Base-by-base conservation (phyloP, 352 stramenopile species). In the Pythium coloratum region DNA sequence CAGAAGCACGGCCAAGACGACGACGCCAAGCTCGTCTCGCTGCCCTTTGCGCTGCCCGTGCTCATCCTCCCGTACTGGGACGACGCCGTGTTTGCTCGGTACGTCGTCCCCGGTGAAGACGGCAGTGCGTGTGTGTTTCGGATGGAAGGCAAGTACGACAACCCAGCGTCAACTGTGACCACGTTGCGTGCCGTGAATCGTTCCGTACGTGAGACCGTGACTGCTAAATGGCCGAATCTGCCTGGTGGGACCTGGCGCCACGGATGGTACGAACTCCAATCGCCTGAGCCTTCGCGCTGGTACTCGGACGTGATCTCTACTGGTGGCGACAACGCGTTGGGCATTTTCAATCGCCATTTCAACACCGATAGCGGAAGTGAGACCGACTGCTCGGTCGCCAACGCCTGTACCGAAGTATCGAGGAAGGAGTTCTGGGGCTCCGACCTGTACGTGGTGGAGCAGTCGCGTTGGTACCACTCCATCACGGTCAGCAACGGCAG, bases 61-160 rank as follows among this genome's bases (percentile, higher is more conserved):
- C 30, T 83, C 18, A 68, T 86, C 36, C 71, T 82, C 56, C 78
- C 78, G 36, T 83, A 69, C 68, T 80, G 69, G 71, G 76, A 83
- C 57, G 79, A 76, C 36, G 71, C 66, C 5, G 26, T 59, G 0
- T 57, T 70, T 30, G 69, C 70, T 16, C 73, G 73, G 8, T 78
- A 71, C 49, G 69, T 63, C 33, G 50, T 82, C 10, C 78, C 78
- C 8, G 68, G 71, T 0, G 56, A 46, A 32, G 71, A 86, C 54
- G 78, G 78, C 51, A 69, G 66, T 9, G 76, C 76, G 2, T 86
- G 78, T 24, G 69, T 81, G 62, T 80, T 86, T 50, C 75, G 76
- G 12, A 59, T 84, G 8, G 33, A 24, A 10, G 75, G 75, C 3
- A 72, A 77, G 34, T 83, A 74, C 56, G 51, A 69, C 10, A 65